A percentile compares a stretch with the other conserved stretches of the same genome.
Conservation (phyloP, 768 basidiomycete species). For the Glaciozyma martinii region DNA sequence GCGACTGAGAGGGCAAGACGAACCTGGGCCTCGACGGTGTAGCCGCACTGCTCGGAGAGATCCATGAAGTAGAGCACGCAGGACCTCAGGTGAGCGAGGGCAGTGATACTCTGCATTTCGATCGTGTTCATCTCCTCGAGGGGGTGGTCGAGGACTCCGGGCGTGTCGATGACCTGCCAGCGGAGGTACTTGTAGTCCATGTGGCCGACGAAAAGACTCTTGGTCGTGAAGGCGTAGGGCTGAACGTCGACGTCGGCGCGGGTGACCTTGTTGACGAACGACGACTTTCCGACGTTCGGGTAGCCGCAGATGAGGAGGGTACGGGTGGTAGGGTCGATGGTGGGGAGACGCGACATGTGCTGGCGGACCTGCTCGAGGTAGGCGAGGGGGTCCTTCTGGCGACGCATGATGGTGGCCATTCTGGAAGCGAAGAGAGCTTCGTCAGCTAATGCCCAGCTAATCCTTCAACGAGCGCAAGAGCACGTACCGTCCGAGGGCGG, state of each 20-base stretch:
- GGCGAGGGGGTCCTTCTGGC: conserved; percentile 95
- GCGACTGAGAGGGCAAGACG: conserved; percentile 31
- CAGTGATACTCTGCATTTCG: conserved; percentile 99
- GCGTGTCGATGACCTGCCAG: conserved; percentile 99
- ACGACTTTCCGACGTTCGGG: conserved; percentile 98
- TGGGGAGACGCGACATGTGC: conserved; percentile 95
- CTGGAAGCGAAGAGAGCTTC: conserved; percentile 43
- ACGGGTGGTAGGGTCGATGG: conserved; percentile 95
- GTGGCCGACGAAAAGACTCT: conserved; percentile 95
- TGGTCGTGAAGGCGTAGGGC: conserved; percentile 98
- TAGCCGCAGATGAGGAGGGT: conserved; percentile 97
- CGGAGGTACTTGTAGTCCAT: conserved; percentile 98
- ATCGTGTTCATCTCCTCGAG: conserved; percentile 99
- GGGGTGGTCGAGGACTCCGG: conserved; percentile 94
- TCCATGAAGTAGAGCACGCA: conserved; percentile 99
- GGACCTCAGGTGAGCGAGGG: conserved; percentile 87
- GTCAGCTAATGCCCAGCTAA: neutral
- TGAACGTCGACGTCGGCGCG: conserved; percentile 99
- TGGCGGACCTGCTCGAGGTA: conserved; percentile 99
- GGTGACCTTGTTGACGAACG: conserved; percentile 99
- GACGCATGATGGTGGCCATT: conserved; percentile 97
- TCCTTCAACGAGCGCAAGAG: neutral
- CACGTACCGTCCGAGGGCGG: conserved; percentile 85
- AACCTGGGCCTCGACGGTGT: conserved; percentile 91
- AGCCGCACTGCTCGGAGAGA: conserved; percentile 95